These are phyloP conservation scores for Trifolium pratense DNA, from an alignment of 306 rosid genomes.

Conservation along the genomic window DNA sequence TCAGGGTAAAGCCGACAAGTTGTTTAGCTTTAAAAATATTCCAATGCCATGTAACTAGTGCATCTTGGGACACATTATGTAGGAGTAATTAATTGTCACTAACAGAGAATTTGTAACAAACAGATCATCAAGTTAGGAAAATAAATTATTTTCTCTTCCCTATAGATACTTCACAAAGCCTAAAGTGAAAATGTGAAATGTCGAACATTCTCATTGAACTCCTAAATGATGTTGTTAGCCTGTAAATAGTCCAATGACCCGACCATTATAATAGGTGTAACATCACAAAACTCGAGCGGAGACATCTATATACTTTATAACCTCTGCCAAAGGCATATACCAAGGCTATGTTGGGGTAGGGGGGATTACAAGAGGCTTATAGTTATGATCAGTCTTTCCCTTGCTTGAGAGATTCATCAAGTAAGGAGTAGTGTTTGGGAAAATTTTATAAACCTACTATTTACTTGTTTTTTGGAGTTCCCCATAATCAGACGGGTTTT, in stretches of 20 bases:
- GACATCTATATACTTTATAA: background rate
- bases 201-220: slow-evolving; percentile 10
- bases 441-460: background rate
- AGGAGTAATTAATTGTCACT: background rate
- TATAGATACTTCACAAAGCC: slow-evolving; percentile 10
- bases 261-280: slow-evolving; percentile 14
- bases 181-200: slow-evolving; percentile 25
- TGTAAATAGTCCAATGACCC: background rate
- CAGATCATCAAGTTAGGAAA: slow-evolving; percentile 17
- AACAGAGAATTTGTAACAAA: slow-evolving; percentile 14
- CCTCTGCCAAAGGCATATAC: background rate
- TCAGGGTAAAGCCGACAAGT: background rate
- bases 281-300: background rate
- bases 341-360: background rate
- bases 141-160: background rate
- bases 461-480: background rate
- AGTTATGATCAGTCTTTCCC: background rate
- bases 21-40: slow-evolving; percentile 23
- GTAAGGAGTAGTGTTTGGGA: background rate
- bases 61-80: background rate
- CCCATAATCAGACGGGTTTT: background rate
- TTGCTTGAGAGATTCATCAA: background rate
- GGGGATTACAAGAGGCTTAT: background rate
- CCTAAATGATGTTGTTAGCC: slow-evolving; percentile 15
- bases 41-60: slow-evolving; percentile 13